Base-by-base conservation (phyloP, 148 eudicot genomes). In the Rhododendron henanense region DNA sequence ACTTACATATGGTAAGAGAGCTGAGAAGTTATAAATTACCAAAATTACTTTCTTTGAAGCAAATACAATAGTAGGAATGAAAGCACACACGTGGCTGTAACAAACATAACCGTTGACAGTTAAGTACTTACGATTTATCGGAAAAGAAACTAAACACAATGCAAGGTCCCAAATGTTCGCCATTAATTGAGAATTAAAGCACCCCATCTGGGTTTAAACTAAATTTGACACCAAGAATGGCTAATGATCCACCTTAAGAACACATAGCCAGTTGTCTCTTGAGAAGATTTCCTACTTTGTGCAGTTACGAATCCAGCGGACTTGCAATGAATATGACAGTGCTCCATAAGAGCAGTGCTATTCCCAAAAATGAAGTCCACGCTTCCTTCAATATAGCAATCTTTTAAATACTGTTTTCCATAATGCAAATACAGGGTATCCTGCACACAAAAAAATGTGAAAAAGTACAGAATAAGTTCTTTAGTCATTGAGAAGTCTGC, bases 271-370 rank as follows among this genome's bases (percentile, higher is more conserved):
- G 99, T 95, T 45, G 93, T 90, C 90, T 97, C 99, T 88, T 94
- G 98, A 71, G 98, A 97, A 84, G 99, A 93, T 87, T 97, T 97
- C 89, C 99, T 89, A 90, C 98, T 94, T 84, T 97, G 99, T 47
- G 99, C 99, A 44, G 99, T 97, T 81, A 97, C 91, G 84, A 90
- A 97, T 28, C 99, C 99, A 78, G 94, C 90, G 4, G 99, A 90
- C 86, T 95, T 95, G 98, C 99, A 95, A 88, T 97, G 95, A 85
- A 95, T 97, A 85, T 97, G 99, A 83, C 99, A 97, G 89, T 97
- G 99, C 90, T 97, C 99, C 92, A 97, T 84, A 69, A 97, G 89
- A 69, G 99, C 96, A 74, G 99, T 97, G 91, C 99, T 97, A 85
- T 97, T 97, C 44, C 99, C 99, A 78, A 97, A 97, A 83, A 97